Evolutionary conservation across 2,329 filamentous ascomycete genomes (phyloP).

Genomic region (Podosphaera aphanis): DNA sequence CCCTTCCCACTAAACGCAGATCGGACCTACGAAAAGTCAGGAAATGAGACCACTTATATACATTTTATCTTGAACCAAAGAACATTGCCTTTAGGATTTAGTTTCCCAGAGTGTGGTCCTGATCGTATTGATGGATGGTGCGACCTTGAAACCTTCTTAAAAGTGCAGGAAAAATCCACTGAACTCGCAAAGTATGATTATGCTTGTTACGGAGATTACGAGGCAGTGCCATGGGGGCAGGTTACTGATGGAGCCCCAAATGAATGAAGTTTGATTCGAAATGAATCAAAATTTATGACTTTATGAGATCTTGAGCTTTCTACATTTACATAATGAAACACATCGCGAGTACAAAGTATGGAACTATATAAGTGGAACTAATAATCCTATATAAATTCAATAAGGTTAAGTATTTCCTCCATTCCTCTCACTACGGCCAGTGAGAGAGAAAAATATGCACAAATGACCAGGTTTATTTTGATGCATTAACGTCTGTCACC

Average conservation of each 20-base stretch:
- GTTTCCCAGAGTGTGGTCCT: constrained; percentile 38
- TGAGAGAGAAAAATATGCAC: too few relatives aligned
- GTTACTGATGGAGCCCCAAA: constrained; percentile 23
- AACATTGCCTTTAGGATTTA: constrained; percentile 43
- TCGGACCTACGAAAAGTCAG: constrained; percentile 24
- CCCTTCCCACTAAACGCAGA: constrained; percentile 36
- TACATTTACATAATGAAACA: too few relatives aligned
- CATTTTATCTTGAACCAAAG: constrained; percentile 56
- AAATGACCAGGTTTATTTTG: too few relatives aligned
- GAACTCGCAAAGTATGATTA: constrained; percentile 36
- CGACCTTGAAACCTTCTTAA: constrained; percentile 43
- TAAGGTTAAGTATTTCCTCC: too few relatives aligned
- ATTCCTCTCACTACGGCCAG: too few relatives aligned
- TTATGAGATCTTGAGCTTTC: too few relatives aligned
- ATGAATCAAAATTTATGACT: too few relatives aligned
- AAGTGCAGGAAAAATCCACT: constrained; percentile 34
- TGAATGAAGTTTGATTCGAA: background rate
- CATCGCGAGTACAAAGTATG: too few relatives aligned
- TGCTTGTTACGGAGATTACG: constrained; percentile 40
- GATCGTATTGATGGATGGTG: constrained; percentile 53
- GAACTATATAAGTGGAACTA: too few relatives aligned
- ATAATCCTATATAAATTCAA: too few relatives aligned
- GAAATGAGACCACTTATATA: constrained; percentile 39
- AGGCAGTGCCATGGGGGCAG: constrained; percentile 23
- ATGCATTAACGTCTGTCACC: too few relatives aligned